Conservation (phyloP, 2,329 filamentous ascomycete genomes). For the Domatiomyces globalis region DNA sequence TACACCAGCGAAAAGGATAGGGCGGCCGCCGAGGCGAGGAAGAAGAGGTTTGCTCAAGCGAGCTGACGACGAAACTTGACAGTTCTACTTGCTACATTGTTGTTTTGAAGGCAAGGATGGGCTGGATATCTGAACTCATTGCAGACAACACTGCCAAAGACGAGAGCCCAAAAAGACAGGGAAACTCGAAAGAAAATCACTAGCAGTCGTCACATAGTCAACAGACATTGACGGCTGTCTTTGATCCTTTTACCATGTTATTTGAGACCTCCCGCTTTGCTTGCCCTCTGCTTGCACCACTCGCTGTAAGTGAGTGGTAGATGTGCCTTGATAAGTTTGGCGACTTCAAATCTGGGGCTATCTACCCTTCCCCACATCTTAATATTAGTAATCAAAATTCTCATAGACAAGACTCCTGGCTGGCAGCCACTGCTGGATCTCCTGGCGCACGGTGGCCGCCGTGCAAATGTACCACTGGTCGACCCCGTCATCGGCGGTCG, state of each 20-base stretch:
- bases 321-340: no score
- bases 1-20: conserved; percentile 29
- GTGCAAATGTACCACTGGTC: conserved; percentile 48
- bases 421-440: conserved; percentile 39
- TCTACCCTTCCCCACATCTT: no score
- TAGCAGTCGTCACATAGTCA: no score
- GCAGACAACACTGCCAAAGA: not conserved
- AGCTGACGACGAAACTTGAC: not conserved
- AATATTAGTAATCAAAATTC: conserved; percentile 47
- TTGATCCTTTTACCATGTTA: no score
- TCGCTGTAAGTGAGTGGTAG: no score
- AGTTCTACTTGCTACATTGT: not conserved
- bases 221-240: no score
- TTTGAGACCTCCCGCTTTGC: no score
- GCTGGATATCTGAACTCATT: no score
- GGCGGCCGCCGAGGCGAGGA: conserved; percentile 33
- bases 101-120: not conserved
- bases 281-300: no score
- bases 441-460: conserved; percentile 35
- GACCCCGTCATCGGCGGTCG: conserved; percentile 21
- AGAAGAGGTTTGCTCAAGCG: conserved; percentile 30
- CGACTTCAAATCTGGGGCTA: no score
- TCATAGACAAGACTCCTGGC: conserved; percentile 44
- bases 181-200: not conserved
- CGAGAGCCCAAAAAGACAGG: not conserved